These are phyloP conservation scores for Puccinia hordei DNA, from an alignment of 1,284 basidiomycete genomes.

Conservation along the genomic window DNA sequence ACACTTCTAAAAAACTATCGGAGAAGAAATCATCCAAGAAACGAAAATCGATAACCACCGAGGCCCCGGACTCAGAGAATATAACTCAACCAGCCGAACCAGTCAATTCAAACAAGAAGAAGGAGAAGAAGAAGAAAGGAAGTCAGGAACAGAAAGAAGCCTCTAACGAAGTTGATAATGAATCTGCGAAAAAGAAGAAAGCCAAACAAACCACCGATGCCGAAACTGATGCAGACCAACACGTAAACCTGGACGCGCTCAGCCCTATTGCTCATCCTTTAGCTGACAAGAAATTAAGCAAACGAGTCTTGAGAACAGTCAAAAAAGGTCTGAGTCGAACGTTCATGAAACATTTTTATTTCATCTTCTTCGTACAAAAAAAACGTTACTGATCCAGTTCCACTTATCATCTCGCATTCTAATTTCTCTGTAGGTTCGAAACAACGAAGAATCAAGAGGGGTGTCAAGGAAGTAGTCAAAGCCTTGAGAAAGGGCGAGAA, in stretches of 20 bases:
- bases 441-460: conserved; percentile 85
- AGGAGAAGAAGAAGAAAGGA: conserved; percentile 11
- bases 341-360: conserved; percentile 47
- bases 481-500: conserved; percentile 92
- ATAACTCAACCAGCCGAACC: neutral
- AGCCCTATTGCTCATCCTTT: conserved; percentile 87
- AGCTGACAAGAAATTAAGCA: conserved; percentile 84
- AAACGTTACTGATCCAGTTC: neutral
- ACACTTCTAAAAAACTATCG: neutral
- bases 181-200: conserved; percentile 12
- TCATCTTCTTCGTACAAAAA: neutral
- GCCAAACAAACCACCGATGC: neutral
- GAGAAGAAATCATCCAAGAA: conserved; percentile 19
- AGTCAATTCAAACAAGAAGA: conserved; percentile 5
- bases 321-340: conserved; percentile 71
- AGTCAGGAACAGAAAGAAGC: too few species aligned
- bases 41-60: conserved; percentile 7
- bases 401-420: neutral
- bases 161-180: neutral
- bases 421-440: conserved; percentile 70
- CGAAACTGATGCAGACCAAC: conserved; percentile 12
- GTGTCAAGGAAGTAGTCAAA: conserved; percentile 95
- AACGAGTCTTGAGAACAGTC: conserved; percentile 88
- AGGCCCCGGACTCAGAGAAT: neutral
- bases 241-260: conserved; percentile 67